Evolutionary conservation across 106 monocot genomes (phyloP), one percentile per base, ranked within the genome.

Genomic region (Platanthera guangdongensis): DNA sequence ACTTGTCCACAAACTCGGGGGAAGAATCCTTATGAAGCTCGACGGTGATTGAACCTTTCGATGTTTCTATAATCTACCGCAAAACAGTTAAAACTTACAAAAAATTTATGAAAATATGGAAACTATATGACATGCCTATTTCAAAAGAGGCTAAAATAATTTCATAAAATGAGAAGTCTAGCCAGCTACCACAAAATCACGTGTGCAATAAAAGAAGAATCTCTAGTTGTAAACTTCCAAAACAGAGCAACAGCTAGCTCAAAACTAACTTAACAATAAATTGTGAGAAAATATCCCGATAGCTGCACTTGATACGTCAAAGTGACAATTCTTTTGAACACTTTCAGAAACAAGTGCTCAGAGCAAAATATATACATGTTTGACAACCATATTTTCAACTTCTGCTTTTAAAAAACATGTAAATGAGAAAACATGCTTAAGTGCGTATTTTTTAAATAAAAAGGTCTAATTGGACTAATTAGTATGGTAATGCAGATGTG

Each of bases 11-110:
- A 62, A 85, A 77, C 67, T 79, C 87, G 21, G 90, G 85, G 71
- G 83, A 73, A 57, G 83, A 68, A 83, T 87, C 87, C 75, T 81
- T 87, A n/a, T 74, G 78, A n/a, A 90, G 90, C 75, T 90, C 90
- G 54, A 87, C 77, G 50, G 85, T 90, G 65, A 90, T 82, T 72
- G 74, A 67, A 47, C 90, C 90, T 78, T 87, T 90, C 2, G 85
- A 82, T 22, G 90, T 90, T 75, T 74, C 85, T 47, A 90, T 74
- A 55, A 87, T 65, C 90, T 90, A 75, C 47, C 47, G 30, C 11
- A 28, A 52, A 28, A 65, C 32, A 65, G 30, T 9, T 28, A 65
- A 12, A 3, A 39, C 8, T 65, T 62, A 19, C 4, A 65, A 65
- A 30, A 32, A 65, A 1, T 30, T 30, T 65, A 65, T 30, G 30